Conservation (phyloP, 352 stramenopile genomes). For the Globisporangium sylvaticum region DNA sequence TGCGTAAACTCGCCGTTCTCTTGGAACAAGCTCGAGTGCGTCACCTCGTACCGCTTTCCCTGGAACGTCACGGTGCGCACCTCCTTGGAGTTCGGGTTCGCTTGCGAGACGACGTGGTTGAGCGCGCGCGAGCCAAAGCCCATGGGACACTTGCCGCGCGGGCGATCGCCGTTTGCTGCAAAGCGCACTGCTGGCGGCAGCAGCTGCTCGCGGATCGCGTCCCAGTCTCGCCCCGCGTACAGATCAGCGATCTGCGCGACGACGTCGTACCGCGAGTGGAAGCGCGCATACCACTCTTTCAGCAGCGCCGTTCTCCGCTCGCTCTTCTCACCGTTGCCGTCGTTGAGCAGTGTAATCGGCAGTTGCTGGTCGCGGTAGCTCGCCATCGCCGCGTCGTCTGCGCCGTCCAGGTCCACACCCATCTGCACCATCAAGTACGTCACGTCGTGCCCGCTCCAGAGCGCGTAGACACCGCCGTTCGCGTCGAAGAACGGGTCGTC, state of each 20-base stretch:
- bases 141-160: slow-evolving; percentile 47
- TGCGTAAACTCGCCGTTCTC: slow-evolving; percentile 35
- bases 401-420: slow-evolving; percentile 25
- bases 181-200: slow-evolving; percentile 18
- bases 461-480: slow-evolving; percentile 34
- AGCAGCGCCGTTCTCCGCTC: slow-evolving; percentile 32
- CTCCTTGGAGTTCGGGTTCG: slow-evolving; percentile 17
- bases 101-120: slow-evolving; percentile 22
- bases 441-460: slow-evolving; percentile 50
- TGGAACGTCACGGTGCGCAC: slow-evolving; percentile 47
- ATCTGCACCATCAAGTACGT: slow-evolving; percentile 43
- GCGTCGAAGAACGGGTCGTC: slow-evolving; percentile 48
- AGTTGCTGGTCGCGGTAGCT: slow-evolving; percentile 37
- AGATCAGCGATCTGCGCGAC: slow-evolving; percentile 43
- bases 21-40: slow-evolving; percentile 44
- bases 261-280: slow-evolving; percentile 43
- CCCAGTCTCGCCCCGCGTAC: slow-evolving; percentile 41
- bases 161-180: slow-evolving; percentile 15
- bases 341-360: slow-evolving; percentile 25
- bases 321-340: slow-evolving; percentile 16
- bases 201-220: slow-evolving; percentile 32
- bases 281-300: slow-evolving; percentile 49
- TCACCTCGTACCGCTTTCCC: slow-evolving; percentile 52
- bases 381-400: slow-evolving; percentile 26
- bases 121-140: slow-evolving; percentile 44